phyloP scores from a whole-genome alignment of 768 basidiomycete genomes.

The Termitomyces sp. region DNA sequence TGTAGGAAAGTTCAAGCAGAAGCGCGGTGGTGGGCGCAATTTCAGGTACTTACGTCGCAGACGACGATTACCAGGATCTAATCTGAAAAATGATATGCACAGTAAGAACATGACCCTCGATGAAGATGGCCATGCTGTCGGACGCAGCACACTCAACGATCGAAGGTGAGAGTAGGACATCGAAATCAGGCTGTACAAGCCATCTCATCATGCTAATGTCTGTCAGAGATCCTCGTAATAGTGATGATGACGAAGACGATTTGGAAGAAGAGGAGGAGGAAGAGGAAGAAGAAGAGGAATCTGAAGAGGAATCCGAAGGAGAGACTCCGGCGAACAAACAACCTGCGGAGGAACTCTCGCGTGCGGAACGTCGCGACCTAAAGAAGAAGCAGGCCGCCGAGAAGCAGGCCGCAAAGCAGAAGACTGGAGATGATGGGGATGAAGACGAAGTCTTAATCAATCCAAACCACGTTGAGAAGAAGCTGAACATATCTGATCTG shows the following conservation, averaged over 20 bases:
- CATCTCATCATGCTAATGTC: slow-evolving; percentile 7
- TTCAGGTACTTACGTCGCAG: slow-evolving; percentile 59
- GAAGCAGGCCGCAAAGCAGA: slow-evolving; percentile 27
- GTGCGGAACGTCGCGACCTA: slow-evolving; percentile 68
- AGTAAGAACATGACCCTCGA: slow-evolving; percentile 61
- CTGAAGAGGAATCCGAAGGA: slow-evolving; percentile 35
- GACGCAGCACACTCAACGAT: slow-evolving; percentile 15
- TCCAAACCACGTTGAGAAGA: slow-evolving; percentile 71
- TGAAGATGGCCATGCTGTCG: slow-evolving; percentile 47
- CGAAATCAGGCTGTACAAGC: neutral
- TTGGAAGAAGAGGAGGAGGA: slow-evolving; percentile 35
- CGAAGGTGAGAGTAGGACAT: slow-evolving; percentile 31
- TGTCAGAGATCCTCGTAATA: slow-evolving; percentile 13
- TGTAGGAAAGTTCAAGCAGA: slow-evolving; percentile 77
- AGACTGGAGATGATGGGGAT: slow-evolving; percentile 30
- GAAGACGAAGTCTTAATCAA: slow-evolving; percentile 70
- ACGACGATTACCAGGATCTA: slow-evolving; percentile 7
- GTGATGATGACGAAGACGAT: slow-evolving; percentile 30
- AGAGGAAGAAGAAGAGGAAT: slow-evolving; percentile 27
- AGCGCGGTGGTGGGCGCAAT: slow-evolving; percentile 82
- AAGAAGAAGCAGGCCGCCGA: slow-evolving; percentile 72
- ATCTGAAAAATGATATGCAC: neutral
- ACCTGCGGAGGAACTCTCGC: slow-evolving; percentile 52
- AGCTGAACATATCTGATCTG: slow-evolving; percentile 73
- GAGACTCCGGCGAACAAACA: slow-evolving; percentile 29